Percentiles rank a stretch among this genome's conserved stretches.
These are phyloP conservation scores for Phytophthora lateralis DNA, from an alignment of 352 stramenopile species.

Conservation along the genomic window DNA sequence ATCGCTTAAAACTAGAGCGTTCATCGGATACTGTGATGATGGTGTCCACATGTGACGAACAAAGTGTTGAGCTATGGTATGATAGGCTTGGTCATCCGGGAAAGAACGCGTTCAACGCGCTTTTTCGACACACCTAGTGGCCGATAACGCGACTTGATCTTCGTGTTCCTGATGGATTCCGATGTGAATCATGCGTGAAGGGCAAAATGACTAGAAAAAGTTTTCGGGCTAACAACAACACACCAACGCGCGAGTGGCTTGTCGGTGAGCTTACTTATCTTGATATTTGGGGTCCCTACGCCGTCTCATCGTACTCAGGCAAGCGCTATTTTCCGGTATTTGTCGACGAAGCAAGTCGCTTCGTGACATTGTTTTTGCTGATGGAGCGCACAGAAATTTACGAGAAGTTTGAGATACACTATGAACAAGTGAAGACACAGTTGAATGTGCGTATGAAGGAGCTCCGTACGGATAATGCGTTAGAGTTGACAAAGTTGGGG, in stretches of 20 bases:
- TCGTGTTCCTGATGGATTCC: constrained; percentile 3
- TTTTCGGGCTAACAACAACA: constrained; percentile 7
- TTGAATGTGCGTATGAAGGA: constrained; percentile 24
- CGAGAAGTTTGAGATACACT: constrained; percentile 16
- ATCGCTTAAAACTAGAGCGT: background rate
- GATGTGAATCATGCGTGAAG: constrained; percentile 11
- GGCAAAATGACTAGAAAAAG: constrained; percentile 14
- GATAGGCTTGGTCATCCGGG: constrained; percentile 6
- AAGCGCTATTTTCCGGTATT: constrained; percentile 21
- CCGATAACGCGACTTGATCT: constrained; percentile 3
- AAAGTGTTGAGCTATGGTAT: constrained; percentile 11
- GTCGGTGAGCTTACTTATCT: constrained; percentile 17
- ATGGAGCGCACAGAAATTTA: constrained; percentile 20
- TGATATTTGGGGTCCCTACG: constrained; percentile 27
- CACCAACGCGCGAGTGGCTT: constrained; percentile 3
- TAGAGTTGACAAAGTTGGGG: no score
- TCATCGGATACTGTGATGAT: background rate
- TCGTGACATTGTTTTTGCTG: constrained; percentile 15
- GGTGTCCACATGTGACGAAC: no score
- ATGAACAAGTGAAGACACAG: constrained; percentile 14
- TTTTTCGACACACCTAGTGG: constrained; percentile 5
- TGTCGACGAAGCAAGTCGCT: constrained; percentile 25
- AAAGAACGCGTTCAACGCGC: constrained; percentile 4
- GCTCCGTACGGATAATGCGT: no score
- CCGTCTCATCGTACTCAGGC: constrained; percentile 14